These are phyloP conservation scores for Graphilbum fragrans DNA, from an alignment of 2,329 filamentous ascomycete species.

Conservation along the genomic window DNA sequence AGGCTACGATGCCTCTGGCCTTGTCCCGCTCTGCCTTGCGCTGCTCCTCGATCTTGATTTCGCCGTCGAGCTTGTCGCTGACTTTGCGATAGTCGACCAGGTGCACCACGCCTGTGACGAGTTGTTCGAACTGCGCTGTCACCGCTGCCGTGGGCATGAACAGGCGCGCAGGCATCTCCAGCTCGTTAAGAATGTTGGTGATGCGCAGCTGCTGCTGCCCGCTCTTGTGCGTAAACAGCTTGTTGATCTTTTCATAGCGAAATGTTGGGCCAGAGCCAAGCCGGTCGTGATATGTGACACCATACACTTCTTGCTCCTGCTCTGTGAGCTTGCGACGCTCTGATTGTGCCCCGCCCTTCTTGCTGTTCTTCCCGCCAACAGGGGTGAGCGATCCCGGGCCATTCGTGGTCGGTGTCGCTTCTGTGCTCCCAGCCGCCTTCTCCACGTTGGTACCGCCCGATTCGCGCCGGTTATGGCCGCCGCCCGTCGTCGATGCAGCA, in stretches of 20 bases:
- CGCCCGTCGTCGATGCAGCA: conserved; percentile 24
- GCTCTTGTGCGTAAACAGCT: conserved; percentile 66
- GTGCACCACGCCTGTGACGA: conserved; percentile 54
- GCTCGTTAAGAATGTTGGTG: conserved; percentile 55
- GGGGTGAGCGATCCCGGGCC: conserved; percentile 27
- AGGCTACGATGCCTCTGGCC: conserved; percentile 11
- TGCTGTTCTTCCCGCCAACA: conserved; percentile 24
- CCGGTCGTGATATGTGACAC: conserved; percentile 75
- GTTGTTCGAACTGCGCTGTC: conserved; percentile 56
- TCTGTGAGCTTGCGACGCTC: conserved; percentile 60
- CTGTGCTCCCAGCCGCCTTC: conserved; percentile 5
- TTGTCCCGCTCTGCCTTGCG: conserved; percentile 43
- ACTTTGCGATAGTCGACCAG: conserved; percentile 65
- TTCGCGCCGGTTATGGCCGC: conserved; percentile 8
- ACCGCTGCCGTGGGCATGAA: conserved; percentile 65
- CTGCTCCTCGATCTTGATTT: conserved; percentile 49
- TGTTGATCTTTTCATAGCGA: conserved; percentile 71
- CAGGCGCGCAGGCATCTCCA: conserved; percentile 58
- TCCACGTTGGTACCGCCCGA: conserved; percentile 1
- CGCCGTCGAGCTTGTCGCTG: conserved; percentile 62
- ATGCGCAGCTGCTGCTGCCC: conserved; percentile 67
- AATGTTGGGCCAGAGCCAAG: conserved; percentile 80
- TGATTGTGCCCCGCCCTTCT: conserved; percentile 35
- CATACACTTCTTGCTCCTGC: conserved; percentile 68
- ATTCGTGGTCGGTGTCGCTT: conserved; percentile 17